phyloP scores from a whole-genome alignment of 805 yeast genomes.

The Teunomyces funiuensis region DNA sequence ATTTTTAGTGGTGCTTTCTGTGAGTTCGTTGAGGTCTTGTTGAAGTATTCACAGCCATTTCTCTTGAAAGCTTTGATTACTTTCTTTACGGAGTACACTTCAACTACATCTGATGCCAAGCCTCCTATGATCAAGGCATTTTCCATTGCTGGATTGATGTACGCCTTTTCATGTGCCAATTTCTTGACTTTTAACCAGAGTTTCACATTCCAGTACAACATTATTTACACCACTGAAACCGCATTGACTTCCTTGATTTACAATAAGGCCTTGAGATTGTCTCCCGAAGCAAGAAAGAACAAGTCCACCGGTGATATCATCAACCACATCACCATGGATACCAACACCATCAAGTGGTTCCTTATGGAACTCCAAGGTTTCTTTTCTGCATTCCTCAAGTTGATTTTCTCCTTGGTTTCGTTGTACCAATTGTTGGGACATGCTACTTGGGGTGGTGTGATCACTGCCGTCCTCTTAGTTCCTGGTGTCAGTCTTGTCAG shows the following conservation, averaged over 20 bases:
- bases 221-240: conserved; percentile 18
- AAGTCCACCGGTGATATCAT: conserved; percentile 36
- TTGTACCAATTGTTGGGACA: conserved; percentile 34
- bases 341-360: conserved; percentile 16
- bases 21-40: conserved; percentile 23
- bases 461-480: conserved; percentile 29
- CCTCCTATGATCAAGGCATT: conserved; percentile 30
- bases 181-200: conserved; percentile 24
- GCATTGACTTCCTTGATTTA: conserved; percentile 26
- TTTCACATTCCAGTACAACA: conserved; percentile 12
- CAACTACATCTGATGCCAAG: conserved; percentile 8
- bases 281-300: conserved; percentile 31
- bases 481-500: conserved; percentile 31
- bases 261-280: conserved; percentile 27
- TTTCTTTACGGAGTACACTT: conserved; percentile 20
- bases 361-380: conserved; percentile 19
- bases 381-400: conserved; percentile 24
- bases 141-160: conserved; percentile 24
- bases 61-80: conserved; percentile 28
- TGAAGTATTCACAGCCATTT: conserved; percentile 28
- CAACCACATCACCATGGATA: conserved; percentile 33
- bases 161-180: conserved; percentile 23
- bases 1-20: conserved; percentile 13
- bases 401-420: conserved; percentile 27
- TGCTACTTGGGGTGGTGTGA: conserved; percentile 38